Base-by-base conservation (phyloP, 148 eudicot genomes). In the Vaccinium darrowii region DNA sequence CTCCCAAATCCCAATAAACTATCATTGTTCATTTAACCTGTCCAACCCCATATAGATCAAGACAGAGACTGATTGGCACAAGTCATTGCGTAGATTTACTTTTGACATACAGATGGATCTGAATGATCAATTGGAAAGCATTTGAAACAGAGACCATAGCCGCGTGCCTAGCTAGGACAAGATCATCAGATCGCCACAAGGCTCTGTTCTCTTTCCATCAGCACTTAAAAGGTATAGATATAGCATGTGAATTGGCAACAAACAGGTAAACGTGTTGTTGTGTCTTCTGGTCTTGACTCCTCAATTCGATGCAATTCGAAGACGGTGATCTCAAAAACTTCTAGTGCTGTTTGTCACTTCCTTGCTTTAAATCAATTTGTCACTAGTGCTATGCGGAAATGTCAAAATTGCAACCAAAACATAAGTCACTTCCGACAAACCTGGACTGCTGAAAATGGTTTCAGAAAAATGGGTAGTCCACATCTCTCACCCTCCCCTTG, bases 381-480 rank as follows among this genome's bases (percentile, higher is more conserved):
- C 84, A 71, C 51, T 30, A 51, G n/a, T 4, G 74, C 18, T 63
- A 50, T 33, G 62, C 27, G 65, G 39, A 72, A 63, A 71, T 52
- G 33, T 15, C 60, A 63, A 49, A 72, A 49, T 4, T 30, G 84
- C 19, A 72, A 82, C 65, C 19, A 82, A 54, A 49, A 82, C 11
- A 83, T 33, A 9, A 58, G 21, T 50, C 39, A 27, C 49, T 69
- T 30, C 19, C 12, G 39, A 88, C 92, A 75, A 39, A 96, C 98
- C 98, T 94, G 88, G 91, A 91, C 89, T 94, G 97, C 87, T 94
- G 99, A 86, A 88, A 94, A 89, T 94, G 99, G 87, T 92, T 93
- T 81, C 98, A 98, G 69, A 93, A 87, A 85, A 85, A 90, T 36
- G 99, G 98, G 88, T 96, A 96, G 88, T 96, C 98, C 72, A 93